Conservation (phyloP, 495 filamentous ascomycete genomes). For the Saxispiralis lemnorum region DNA sequence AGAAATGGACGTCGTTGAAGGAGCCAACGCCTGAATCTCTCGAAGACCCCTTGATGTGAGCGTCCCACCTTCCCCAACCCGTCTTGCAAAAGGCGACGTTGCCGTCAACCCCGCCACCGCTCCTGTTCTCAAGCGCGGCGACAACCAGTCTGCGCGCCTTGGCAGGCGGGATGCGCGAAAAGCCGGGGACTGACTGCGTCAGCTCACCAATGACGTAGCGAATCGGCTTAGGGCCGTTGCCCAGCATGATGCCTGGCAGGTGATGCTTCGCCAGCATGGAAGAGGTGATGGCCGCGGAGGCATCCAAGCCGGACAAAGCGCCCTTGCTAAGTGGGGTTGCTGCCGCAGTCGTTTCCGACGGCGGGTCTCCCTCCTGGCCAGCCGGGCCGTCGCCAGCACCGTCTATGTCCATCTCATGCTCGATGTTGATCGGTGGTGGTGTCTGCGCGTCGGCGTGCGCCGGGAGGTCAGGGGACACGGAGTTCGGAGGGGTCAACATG, state of each 20-base stretch:
- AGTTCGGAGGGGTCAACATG: constrained; percentile 88
- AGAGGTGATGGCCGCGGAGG: constrained; percentile 67
- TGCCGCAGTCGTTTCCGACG: constrained; percentile 1
- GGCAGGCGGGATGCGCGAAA: constrained; percentile 73
- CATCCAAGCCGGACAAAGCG: constrained; percentile 41
- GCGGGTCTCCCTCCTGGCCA: background rate
- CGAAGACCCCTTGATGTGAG: constrained; percentile 43
- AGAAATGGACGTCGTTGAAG: constrained; percentile 11
- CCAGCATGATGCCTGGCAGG: constrained; percentile 74
- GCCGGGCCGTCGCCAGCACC: constrained; percentile 33
- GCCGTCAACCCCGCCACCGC: constrained; percentile 43
- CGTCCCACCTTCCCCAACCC: constrained; percentile 94
- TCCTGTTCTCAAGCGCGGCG: constrained; percentile 60
- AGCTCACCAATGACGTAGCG: constrained; percentile 87
- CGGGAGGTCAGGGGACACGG: constrained; percentile 76
- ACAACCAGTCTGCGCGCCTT: constrained; percentile 83
- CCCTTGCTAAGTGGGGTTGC: constrained; percentile 23
- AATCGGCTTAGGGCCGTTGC: constrained; percentile 80
- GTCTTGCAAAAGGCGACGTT: constrained; percentile 89
- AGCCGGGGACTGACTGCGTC: constrained; percentile 82
- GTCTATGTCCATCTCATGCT: constrained; percentile 77
- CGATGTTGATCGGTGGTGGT: constrained; percentile 45
- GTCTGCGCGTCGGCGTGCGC: constrained; percentile 40
- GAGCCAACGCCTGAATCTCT: constrained; percentile 15
- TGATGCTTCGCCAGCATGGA: constrained; percentile 78